Evolutionary conservation across 345 rosid species (phyloP), one percentile per base, ranked within the genome.

Genomic region (Salix suchowensis): DNA sequence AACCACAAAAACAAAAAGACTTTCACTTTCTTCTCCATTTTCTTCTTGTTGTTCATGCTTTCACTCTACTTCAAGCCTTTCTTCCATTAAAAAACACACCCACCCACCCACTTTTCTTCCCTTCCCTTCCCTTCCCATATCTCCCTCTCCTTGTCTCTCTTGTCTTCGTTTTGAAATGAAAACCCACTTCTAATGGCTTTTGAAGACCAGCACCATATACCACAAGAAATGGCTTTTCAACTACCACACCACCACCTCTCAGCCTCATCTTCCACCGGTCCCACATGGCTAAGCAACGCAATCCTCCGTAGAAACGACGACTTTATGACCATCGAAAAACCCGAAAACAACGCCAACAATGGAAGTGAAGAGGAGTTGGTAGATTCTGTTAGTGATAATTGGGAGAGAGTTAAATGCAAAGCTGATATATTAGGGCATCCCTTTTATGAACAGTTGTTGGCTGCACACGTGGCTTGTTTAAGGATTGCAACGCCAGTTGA

Each of bases 371-470:
- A 68, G 37, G 81, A 78, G 55, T 36, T 67, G 30, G 21, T n/a
- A 40, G 80, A 70, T 19, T 82, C 75, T 12, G 76, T 73, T 73
- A 61, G 71, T 16, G 76, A 65, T 48, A 70, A 77, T 52, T 77
- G 89, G 89, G 86, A 83, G 76, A 82, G 75, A n/a, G 75, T 83
- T 19, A 87, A 76, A 74, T 65, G 80, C 39, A 87, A 85, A 77
- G 89, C 88, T 42, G 83, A 79, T 70, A 78, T 87, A 75, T 65
- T 87, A 46, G 82, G 82, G 1, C 89, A 87, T 46, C 89, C 88
- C 16, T 69, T 87, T 65, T 87, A 83, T 76, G 89, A 87, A 10
- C 89, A 87, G 72, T 67, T 85, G 58, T 66, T 81, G 68, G 69
- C 82, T 26, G 83, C 83, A 8, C 86, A 78, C 34, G 81, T 77